Conservation (phyloP, 2,329 filamentous ascomycete species). For the Xylaria hypoxylon region DNA sequence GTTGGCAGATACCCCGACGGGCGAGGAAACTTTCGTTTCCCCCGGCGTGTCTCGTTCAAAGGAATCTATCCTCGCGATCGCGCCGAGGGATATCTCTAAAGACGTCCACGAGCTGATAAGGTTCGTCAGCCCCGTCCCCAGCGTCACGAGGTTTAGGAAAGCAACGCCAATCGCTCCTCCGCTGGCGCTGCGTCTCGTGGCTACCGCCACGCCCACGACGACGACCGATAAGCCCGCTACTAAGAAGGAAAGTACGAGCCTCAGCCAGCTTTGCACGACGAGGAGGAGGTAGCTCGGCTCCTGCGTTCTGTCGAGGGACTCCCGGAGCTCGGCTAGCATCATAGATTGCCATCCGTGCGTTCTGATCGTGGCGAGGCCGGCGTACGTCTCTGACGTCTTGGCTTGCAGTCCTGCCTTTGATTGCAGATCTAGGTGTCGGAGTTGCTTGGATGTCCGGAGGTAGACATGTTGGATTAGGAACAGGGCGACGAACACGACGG, state of each 20-base stretch:
- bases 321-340: conserved; percentile 50
- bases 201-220: conserved; percentile 59
- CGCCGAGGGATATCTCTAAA: conserved; percentile 36
- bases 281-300: conserved; percentile 65
- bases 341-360: conserved; percentile 59
- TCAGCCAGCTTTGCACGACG: conserved; percentile 65
- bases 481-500: conserved; percentile 53
- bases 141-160: conserved; percentile 51
- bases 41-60: conserved; percentile 43
- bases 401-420: conserved; percentile 60
- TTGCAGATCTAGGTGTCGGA: conserved; percentile 61
- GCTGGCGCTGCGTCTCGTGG: conserved; percentile 48
- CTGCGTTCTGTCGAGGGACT: conserved; percentile 60
- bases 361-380: conserved; percentile 57
- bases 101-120: conserved; percentile 36
- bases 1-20: conserved; percentile 28
- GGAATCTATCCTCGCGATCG: conserved; percentile 39
- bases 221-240: conserved; percentile 61
- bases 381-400: conserved; percentile 57
- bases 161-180: conserved; percentile 54
- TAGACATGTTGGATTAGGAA: conserved; percentile 59
- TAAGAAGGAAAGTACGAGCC: conserved; percentile 62
- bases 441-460: conserved; percentile 60
- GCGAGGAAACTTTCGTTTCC: conserved; percentile 38
- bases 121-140: conserved; percentile 41